Evolutionary conservation across 768 basidiomycete genomes (phyloP), one percentile per base, ranked within the genome.

Genomic region (Tulasnella sp.): DNA sequence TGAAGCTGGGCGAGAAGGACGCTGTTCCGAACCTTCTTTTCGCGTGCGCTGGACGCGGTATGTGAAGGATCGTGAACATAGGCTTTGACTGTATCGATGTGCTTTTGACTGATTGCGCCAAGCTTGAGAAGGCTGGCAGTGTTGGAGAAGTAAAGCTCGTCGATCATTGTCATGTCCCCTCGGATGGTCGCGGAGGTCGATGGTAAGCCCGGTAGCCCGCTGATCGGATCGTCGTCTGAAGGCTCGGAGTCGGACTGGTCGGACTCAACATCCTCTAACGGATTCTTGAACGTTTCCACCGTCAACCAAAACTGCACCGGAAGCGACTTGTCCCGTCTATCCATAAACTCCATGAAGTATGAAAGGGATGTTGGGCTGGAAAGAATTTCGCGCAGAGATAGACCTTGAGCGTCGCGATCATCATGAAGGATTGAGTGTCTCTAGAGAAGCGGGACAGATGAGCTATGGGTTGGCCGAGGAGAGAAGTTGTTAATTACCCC

Each of bases 281-380:
- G 97, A 76, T 96, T 94, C 81, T 98, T 98, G 85, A 98, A 96
- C 72, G 93, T 94, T 81, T 99, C 95, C 2, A 98, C 92, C 0
- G 94, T 94, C 1, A 98, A 83, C 96, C 96, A 98, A 80, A 98
- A 99, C 75, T 98, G 96, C 3, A 97, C 93, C 11, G 94, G 87
- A 14, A 92, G 77, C 14, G 95, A 91, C 36, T 90, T 87, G 73
- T 88, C 85, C 8, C 91, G 87, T 16, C 97, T 87, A 76, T 98
- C 97, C 93, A 98, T 95, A 77, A 93, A 97, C 81, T 99, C 97
- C 89, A 98, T 95, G 81, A 96, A 92, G 79, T 97, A 96, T 1
- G 92, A 94, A 2, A 98, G 85, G 0, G 94, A 94, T 41, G 88
- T 90, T 0, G 96, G 95, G 76, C 94, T 95, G 29, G 89, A 83